Base-by-base conservation (phyloP, 2,329 filamentous ascomycete genomes). In the Madurella mycetomatis region DNA sequence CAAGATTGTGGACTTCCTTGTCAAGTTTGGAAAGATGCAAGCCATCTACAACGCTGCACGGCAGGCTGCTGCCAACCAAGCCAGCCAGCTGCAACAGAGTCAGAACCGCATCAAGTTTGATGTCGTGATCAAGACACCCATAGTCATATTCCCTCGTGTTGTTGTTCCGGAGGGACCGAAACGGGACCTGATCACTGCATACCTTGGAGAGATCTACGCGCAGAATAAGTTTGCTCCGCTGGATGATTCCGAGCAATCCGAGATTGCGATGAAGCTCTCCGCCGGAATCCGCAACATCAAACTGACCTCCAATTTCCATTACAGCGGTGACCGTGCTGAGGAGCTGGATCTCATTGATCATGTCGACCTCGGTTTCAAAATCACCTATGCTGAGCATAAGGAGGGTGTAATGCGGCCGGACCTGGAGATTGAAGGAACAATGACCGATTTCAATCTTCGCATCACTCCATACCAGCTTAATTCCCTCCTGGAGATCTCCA, bases 11-110 rank as follows among this genome's bases (percentile, higher is more conserved):
- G 90, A 95, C 62, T 99, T 99, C 70, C 78, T 95, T 42, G 91
- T 99, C 69, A 99, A 99, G 66, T 99, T 99, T 69, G 94, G 95
- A 57, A 96, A 95, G 72, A 99, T 99, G 94, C 94, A 99, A 71
- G 92, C 94, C 18, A 88, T 99, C 50, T 99, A 96, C 76, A 99
- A 99, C 67, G 92, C 94, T 41, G 94, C 95, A 12, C 84, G 95
- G 34, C 90, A 96, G 71, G 95, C 92, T 40, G 94, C 95, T 2
- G 90, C 94, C 40, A 92, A 89, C 58, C 92, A 96, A 69, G 95
- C 94, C 9, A 95, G 83, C 55, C 92, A 96, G 66, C 83, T 99
- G 5, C 94, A 97, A 66, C 87, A 97, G 66, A 92, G 85, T 66
- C 88, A 89, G 0, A 90, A 86, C 65, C 90, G 90, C 60, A 89